Evolutionary conservation across 345 rosid genomes (phyloP).

Genomic region (Populus simonii): DNA sequence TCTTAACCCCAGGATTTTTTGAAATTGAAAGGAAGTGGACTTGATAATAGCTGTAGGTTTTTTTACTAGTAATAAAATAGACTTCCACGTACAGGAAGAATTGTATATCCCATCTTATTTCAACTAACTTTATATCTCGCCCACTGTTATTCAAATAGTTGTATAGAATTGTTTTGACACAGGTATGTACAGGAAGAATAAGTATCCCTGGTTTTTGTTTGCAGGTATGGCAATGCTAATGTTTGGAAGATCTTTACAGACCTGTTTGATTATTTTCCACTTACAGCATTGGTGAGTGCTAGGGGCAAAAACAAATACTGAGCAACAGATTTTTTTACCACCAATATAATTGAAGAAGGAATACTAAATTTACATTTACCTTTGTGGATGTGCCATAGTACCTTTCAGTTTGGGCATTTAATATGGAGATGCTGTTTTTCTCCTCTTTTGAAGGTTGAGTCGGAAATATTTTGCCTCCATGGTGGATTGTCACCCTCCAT

Average conservation of each 20-base stretch:
- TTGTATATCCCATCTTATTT: background rate
- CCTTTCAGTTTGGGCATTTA: conserved; percentile 1
- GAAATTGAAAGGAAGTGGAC: background rate
- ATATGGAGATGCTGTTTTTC: background rate
- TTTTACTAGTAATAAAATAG: background rate
- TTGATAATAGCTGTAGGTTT: background rate
- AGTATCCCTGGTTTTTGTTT: conserved; percentile 20
- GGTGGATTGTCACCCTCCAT: conserved; percentile 93
- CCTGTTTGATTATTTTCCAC: conserved; percentile 89
- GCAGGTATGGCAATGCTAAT: conserved; percentile 94
- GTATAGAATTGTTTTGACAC: background rate
- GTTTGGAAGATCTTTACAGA: conserved; percentile 94
- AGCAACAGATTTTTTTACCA: background rate
- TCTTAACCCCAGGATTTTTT: too few relatives aligned
- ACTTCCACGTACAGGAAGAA: background rate
- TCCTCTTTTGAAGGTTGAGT: conserved; percentile 67
- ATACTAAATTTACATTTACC: background rate
- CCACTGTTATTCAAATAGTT: background rate
- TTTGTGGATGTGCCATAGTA: background rate
- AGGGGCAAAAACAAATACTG: background rate
- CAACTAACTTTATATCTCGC: background rate
- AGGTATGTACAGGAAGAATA: background rate
- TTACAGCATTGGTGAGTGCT: conserved; percentile 90
- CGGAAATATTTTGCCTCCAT: conserved; percentile 88
- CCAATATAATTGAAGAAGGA: background rate